Percentiles rank a stretch among this genome's conserved stretches.
Evolutionary conservation across 768 basidiomycete genomes (phyloP).

Genomic region (Leucosporidium creatinivorum): DNA sequence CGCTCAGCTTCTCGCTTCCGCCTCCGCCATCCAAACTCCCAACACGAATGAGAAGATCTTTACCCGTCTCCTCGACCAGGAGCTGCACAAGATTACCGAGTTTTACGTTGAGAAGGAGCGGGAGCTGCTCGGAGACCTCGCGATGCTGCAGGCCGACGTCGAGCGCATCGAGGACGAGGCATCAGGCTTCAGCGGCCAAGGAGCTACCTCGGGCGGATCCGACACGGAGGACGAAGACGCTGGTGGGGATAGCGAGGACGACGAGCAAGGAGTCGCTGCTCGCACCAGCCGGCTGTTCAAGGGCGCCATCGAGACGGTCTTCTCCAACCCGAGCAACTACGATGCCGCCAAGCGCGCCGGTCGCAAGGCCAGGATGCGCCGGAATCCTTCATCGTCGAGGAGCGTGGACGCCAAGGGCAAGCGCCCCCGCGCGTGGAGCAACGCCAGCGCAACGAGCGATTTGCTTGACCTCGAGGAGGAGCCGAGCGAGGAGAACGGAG

Average conservation of each 20-base stretch:
- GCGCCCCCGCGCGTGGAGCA: background rate
- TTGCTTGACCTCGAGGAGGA: constrained; percentile 39
- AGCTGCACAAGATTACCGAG: constrained; percentile 66
- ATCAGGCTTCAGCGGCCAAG: background rate
- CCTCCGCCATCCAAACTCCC: background rate
- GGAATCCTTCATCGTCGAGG: background rate
- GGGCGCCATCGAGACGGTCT: constrained; percentile 19
- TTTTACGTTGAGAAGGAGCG: constrained; percentile 76
- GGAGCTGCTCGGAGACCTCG: constrained; percentile 49
- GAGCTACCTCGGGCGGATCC: constrained; percentile 11
- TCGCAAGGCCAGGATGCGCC: background rate
- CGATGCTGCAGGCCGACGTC: constrained; percentile 41
- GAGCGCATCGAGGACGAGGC: constrained; percentile 41
- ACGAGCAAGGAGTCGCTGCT: background rate
- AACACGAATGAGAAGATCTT: constrained; percentile 54
- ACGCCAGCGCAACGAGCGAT: constrained; percentile 23
- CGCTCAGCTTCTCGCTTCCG: constrained; percentile 47
- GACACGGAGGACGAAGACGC: constrained; percentile 22
- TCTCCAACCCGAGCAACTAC: constrained; percentile 27
- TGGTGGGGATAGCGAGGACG: constrained; percentile 10
- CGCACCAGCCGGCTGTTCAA: constrained; percentile 2
- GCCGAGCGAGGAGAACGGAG: constrained; percentile 34
- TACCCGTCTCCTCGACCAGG: constrained; percentile 65
- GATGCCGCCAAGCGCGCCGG: constrained; percentile 14
- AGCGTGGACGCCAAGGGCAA: background rate